phyloP scores from a whole-genome alignment of 768 basidiomycete species.

The Boletellus ananas region DNA sequence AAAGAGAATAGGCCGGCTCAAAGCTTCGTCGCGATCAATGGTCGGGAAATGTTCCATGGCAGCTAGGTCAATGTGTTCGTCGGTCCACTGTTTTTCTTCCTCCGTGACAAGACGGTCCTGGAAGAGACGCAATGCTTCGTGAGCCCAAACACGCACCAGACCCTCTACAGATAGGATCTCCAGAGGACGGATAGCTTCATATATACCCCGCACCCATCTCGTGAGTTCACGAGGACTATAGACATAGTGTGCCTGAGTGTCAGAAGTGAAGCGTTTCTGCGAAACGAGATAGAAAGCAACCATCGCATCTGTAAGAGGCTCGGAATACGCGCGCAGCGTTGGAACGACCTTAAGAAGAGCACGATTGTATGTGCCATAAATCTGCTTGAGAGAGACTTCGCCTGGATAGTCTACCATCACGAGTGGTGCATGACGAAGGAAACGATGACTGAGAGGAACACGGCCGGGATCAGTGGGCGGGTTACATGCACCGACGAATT shows the following conservation, averaged over 20 bases:
- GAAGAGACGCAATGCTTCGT: conserved; percentile 95
- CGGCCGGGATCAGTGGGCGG: conserved; percentile 99
- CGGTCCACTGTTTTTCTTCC: conserved; percentile 93
- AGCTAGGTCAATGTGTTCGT: conserved; percentile 79
- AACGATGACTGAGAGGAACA: conserved; percentile 95
- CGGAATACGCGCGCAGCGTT: conserved; percentile 86
- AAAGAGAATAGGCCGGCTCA: conserved; percentile 87
- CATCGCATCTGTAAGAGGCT: conserved; percentile 97
- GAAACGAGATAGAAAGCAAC: conserved; percentile 93
- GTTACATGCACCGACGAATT: conserved; percentile 99
- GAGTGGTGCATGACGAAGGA: conserved; percentile 94
- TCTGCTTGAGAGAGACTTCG: conserved; percentile 93
- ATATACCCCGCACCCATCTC: conserved; percentile 95
- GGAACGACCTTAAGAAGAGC: conserved; percentile 95
- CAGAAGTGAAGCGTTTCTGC: conserved; percentile 91
- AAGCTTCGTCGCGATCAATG: conserved; percentile 81
- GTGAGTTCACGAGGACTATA: conserved; percentile 99
- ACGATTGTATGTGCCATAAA: conserved; percentile 97
- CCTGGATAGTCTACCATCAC: conserved; percentile 99
- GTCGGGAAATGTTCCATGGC: conserved; percentile 93
- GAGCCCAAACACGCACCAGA: conserved; percentile 95
- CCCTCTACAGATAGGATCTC: conserved; percentile 94
- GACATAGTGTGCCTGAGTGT: conserved; percentile 97
- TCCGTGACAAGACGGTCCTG: conserved; percentile 94
- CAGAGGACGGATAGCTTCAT: conserved; percentile 91